Evolutionary conservation across 2,329 filamentous ascomycete genomes (phyloP).

Genomic region (Fusarium virguliforme): DNA sequence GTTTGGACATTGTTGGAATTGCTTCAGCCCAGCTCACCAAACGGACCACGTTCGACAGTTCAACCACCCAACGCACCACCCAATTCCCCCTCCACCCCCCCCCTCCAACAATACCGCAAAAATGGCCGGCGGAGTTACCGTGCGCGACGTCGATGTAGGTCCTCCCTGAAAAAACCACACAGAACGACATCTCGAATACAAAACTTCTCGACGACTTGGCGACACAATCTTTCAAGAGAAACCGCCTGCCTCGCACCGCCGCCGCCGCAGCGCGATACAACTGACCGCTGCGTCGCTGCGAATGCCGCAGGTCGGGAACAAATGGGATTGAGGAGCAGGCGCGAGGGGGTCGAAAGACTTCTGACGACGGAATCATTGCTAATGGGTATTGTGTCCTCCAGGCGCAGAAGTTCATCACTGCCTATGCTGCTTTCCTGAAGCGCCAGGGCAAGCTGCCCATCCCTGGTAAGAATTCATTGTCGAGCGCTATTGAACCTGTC

Average conservation of each 20-base stretch:
- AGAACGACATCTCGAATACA: conserved; percentile 7
- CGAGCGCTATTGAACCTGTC: background rate
- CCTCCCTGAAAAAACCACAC: conserved; percentile 51
- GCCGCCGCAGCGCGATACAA: conserved; percentile 41
- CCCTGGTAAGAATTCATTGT: conserved; percentile 75
- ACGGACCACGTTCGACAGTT: conserved; percentile 53
- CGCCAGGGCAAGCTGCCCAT: conserved; percentile 93
- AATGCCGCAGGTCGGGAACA: conserved; percentile 44
- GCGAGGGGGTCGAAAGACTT: conserved; percentile 82
- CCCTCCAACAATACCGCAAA: conserved; percentile 70
- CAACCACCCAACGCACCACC: conserved; percentile 55
- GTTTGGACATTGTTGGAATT: conserved; percentile 31
- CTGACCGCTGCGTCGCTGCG: conserved; percentile 27
- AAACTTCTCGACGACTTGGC: conserved; percentile 50
- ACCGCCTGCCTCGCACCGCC: conserved; percentile 39
- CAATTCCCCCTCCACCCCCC: conserved; percentile 44
- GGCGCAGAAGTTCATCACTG: conserved; percentile 91
- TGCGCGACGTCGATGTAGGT: conserved; percentile 90
- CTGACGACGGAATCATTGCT: conserved; percentile 81
- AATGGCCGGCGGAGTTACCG: conserved; percentile 85
- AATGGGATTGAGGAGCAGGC: conserved; percentile 72
- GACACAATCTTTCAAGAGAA: conserved; percentile 51
- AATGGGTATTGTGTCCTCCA: conserved; percentile 71
- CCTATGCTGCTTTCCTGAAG: conserved; percentile 93
- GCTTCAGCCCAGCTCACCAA: conserved; percentile 43